These are phyloP conservation scores for Rhodamnia argentea DNA, from an alignment of 345 rosid genomes.

Conservation along the genomic window DNA sequence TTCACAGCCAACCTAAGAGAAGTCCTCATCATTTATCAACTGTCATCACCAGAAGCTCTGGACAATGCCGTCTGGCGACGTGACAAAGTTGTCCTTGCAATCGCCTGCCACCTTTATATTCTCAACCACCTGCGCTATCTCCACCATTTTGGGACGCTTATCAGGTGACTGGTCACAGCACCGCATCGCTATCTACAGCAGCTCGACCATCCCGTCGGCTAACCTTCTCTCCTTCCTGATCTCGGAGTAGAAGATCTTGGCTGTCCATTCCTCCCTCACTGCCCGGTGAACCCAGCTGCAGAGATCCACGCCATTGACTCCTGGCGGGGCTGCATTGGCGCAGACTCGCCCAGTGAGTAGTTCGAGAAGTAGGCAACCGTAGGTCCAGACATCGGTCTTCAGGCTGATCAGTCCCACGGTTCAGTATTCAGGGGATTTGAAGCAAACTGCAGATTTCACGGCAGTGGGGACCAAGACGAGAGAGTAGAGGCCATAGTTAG, in stretches of 20 bases:
- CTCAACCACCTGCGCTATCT: background rate
- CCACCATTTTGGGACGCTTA: background rate
- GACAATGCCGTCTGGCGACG: background rate
- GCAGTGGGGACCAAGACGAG: conserved; percentile 31
- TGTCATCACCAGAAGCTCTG: background rate
- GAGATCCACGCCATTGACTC: conserved; percentile 8
- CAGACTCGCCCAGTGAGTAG: conserved; percentile 35
- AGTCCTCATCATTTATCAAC: background rate
- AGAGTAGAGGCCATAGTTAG: conserved; percentile 32
- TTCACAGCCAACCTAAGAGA: background rate
- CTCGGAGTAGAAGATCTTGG: conserved; percentile 20
- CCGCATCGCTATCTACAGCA: background rate
- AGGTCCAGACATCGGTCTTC: conserved; percentile 50
- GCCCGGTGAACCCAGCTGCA: conserved; percentile 47
- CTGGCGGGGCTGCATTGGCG: conserved; percentile 27
- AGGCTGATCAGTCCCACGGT: conserved; percentile 6
- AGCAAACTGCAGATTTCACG: conserved; percentile 19
- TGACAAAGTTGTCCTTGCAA: background rate
- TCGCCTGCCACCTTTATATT: background rate
- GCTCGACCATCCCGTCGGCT: background rate
- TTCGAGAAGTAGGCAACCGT: conserved; percentile 34
- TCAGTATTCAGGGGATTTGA: conserved; percentile 39
- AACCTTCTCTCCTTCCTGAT: background rate
- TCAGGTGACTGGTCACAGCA: background rate
- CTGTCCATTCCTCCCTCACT: conserved; percentile 59